These are phyloP conservation scores for Cicer yamashitae DNA, from an alignment of 306 rosid genomes.

Conservation along the genomic window DNA sequence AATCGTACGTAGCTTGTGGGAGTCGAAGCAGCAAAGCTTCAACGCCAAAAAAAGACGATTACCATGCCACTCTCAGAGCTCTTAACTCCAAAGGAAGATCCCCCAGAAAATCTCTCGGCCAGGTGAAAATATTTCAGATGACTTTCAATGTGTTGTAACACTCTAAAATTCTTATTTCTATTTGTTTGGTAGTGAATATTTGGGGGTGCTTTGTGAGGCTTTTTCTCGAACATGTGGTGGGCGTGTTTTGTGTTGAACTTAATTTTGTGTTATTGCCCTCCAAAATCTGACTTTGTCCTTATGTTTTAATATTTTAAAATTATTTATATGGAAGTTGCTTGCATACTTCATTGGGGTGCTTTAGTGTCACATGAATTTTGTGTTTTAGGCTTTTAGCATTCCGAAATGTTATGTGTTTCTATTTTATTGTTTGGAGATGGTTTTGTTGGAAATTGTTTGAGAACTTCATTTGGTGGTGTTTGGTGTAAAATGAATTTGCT, in stretches of 20 bases:
- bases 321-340: neutral
- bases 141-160: neutral
- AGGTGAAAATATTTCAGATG: conserved; percentile 55
- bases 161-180: neutral
- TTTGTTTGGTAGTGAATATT: neutral
- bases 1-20: conserved; percentile 44
- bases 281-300: neutral
- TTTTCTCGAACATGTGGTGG: conserved; percentile 45
- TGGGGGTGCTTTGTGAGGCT: conserved; percentile 23
- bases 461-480: neutral
- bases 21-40: conserved; percentile 39
- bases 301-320: conserved; percentile 6
- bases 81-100: conserved; percentile 87
- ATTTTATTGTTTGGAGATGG: neutral
- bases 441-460: neutral
- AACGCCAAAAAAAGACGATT: conserved; percentile 60
- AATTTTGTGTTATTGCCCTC: neutral
- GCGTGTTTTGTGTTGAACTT: conserved; percentile 4
- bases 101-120: conserved; percentile 90
- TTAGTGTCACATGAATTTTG: conserved; percentile 13
- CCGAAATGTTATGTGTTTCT: neutral
- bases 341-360: neutral
- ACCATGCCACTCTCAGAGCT: conserved; percentile 76
- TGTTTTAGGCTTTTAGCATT: conserved; percentile 1
- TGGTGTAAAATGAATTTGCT: neutral